Evolutionary conservation across 2,329 filamentous ascomycete genomes (phyloP), one percentile per base, ranked within the genome.

Genomic region (Polychaeton citri): DNA sequence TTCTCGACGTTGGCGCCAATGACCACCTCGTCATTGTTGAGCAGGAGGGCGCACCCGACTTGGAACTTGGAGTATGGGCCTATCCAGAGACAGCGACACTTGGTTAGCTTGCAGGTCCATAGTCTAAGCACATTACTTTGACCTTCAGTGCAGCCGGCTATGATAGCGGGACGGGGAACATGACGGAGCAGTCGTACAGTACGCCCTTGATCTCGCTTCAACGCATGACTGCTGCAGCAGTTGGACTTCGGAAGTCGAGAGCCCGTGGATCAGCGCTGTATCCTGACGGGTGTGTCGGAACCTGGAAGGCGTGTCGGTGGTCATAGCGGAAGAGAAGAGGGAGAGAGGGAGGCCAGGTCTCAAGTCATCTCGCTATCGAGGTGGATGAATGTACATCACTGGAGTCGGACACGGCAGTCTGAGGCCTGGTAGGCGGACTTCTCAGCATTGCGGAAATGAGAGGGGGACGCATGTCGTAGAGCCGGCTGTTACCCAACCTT

Each of bases 1-100:
- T 96, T 95, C 64, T 98, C 90, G 42, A 96, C 76, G 55, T 94
- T 94, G 43, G 83, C 86, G 37, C 90, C 90, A 32, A 47, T 43
- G 3, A 71, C 65, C 38, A 86, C 68, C 47, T 69, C 39, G 18
- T 55, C 55, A 30, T 47, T 48, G 15, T 45, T 47, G 20, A 74
- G 69, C 42, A 96, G 75, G 41, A 96, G 62, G 21, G 81, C 78
- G 34, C 82, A 79, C 43, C 90, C 90, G 43, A 98, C 90, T 44
- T 79, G 82, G 69, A 96, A 98, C 41, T 79, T 72, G 50, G 84
- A 92, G 68, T 95, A 94, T 3, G 83, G 86, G 55, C 75, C 75
- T 78, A 26, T 28, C 18, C 33, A 12, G 17, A 19, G 20, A 17
- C 18, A 26, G 13, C 18, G 28, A 10, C 7, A 16, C n/a, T 33